phyloP scores from a whole-genome alignment of 805 yeast species.

The Hanseniaspora opuntiae region DNA sequence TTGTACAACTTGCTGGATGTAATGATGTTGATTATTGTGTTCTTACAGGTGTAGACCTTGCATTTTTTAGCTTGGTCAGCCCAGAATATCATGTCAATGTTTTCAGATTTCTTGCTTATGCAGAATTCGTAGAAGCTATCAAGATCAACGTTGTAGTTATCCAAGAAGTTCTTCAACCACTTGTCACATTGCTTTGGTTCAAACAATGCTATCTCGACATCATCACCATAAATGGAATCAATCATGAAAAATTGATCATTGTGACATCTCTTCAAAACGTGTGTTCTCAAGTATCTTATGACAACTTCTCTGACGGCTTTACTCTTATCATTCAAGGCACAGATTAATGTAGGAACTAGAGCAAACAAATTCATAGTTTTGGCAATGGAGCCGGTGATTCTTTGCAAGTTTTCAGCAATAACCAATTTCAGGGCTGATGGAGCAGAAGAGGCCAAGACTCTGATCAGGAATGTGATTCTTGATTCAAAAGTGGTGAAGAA shows the following conservation, averaged over 20 bases:
- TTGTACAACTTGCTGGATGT: conserved; percentile 22
- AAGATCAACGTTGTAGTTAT: conserved; percentile 39
- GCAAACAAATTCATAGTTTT: conserved; percentile 35
- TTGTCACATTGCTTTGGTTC: conserved; percentile 50
- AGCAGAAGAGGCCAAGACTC: conserved; percentile 44
- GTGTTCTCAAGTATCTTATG: conserved; percentile 28
- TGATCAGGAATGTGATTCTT: conserved; percentile 43
- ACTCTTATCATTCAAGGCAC: conserved; percentile 40
- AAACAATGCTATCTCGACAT: conserved; percentile 26
- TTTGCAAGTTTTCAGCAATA: conserved; percentile 33
- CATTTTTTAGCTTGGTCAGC: conserved; percentile 50
- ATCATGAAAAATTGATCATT: conserved; percentile 37
- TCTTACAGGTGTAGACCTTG: conserved; percentile 44
- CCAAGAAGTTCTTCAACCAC: conserved; percentile 31
- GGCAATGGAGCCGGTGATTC: conserved; percentile 24
- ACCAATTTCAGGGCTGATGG: conserved; percentile 46
- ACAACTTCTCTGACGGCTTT: conserved; percentile 35
- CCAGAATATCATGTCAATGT: conserved; percentile 47
- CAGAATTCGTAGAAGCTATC: conserved; percentile 33
- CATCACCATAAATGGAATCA: conserved; percentile 45
- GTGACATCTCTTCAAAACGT: conserved; percentile 25
- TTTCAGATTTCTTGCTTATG: conserved; percentile 42
- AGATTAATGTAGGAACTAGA: conserved; percentile 43
- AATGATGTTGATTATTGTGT: conserved; percentile 35
- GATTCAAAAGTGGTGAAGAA: conserved; percentile 31